These are phyloP conservation scores for Avena sativa DNA, from an alignment of 176 grass and related monocot species.

Conservation along the genomic window DNA sequence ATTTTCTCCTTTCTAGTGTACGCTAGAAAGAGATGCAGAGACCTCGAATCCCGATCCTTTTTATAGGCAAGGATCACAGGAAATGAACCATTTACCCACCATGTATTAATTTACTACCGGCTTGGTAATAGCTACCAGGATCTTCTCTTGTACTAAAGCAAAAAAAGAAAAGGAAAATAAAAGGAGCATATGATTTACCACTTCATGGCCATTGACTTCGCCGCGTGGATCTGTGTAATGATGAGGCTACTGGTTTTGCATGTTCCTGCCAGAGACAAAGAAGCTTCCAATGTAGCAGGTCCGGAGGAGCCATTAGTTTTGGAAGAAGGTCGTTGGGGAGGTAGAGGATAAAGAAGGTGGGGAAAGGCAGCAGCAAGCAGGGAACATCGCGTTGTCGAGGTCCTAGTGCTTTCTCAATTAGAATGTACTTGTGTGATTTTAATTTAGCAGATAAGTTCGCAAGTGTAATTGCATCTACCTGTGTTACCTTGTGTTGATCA, in stretches of 20 bases:
- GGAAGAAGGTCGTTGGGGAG: constrained; percentile 62
- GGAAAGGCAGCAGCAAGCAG: constrained; percentile 34
- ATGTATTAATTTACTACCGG: neutral
- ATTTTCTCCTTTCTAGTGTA: too few relatives aligned
- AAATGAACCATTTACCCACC: neutral
- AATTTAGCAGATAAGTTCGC: too few relatives aligned
- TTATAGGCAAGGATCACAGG: neutral
- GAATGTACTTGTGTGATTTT: neutral
- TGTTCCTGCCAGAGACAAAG: constrained; percentile 83
- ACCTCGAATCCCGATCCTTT: neutral
- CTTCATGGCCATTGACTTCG: constrained; percentile 33
- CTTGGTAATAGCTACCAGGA: neutral
- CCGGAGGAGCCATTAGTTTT: constrained; percentile 72
- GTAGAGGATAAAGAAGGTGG: constrained; percentile 45
- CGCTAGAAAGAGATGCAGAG: too few relatives aligned
- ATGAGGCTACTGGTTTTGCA: constrained; percentile 53
- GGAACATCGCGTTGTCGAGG: neutral
- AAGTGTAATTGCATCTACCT: too few relatives aligned
- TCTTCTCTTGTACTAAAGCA: too few relatives aligned
- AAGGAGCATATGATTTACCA: too few relatives aligned
- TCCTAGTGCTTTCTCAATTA: constrained; percentile 11
- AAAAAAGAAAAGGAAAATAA: too few relatives aligned
- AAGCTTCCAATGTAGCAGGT: constrained; percentile 72
- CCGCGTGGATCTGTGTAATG: constrained; percentile 64
- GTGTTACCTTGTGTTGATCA: too few relatives aligned